Conservation (phyloP, 2,329 filamentous ascomycete species). For the Cercospora beticola region DNA sequence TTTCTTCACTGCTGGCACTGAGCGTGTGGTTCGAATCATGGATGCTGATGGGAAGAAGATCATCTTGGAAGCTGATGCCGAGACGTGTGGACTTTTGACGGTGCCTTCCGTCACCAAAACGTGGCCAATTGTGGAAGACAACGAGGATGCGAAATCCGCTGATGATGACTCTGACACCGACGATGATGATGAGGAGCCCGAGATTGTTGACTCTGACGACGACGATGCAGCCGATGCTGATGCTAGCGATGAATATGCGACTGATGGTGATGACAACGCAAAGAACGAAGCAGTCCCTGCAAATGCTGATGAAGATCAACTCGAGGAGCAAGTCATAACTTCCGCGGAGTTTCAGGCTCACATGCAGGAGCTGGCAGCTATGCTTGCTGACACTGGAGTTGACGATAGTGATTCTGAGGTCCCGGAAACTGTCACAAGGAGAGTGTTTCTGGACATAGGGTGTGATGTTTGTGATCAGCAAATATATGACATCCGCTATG, state of each 20-base stretch:
- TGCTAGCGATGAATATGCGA: neutral
- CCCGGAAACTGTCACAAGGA: neutral
- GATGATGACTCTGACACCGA: neutral
- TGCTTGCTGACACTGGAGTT: neutral
- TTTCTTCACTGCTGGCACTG: constrained; percentile 4
- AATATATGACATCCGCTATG: constrained; percentile 4
- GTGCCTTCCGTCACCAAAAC: neutral
- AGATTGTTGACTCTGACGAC: neutral
- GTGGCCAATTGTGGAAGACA: constrained; percentile 3
- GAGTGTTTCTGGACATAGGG: neutral
- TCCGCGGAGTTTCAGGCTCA: neutral
- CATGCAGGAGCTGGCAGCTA: neutral
- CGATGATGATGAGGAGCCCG: neutral
- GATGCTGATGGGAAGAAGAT: neutral
- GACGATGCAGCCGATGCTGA: neutral
- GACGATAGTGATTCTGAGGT: neutral
- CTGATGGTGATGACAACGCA: too few species aligned
- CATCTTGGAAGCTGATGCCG: neutral
- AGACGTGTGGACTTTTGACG: neutral
- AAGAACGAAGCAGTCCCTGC: neutral
- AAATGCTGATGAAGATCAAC: neutral
- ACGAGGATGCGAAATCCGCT: neutral
- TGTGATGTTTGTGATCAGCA: neutral
- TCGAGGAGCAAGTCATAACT: neutral
- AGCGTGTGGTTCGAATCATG: constrained; percentile 4